Conservation (phyloP, 2,329 filamentous ascomycete genomes). For the Verticillium nonalfalfae region DNA sequence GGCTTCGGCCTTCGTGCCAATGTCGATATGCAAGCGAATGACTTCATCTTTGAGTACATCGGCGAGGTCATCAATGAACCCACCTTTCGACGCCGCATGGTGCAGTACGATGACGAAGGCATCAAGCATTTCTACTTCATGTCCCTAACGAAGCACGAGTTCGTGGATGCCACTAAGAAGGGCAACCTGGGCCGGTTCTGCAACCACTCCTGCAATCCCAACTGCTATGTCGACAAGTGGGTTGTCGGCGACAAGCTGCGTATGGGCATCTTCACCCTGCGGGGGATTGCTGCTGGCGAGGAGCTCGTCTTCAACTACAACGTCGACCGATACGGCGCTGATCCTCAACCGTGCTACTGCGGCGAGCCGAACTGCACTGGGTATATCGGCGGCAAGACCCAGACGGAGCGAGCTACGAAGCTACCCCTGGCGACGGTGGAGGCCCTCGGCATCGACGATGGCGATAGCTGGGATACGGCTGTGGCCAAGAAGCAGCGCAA, state of each 20-base stretch:
- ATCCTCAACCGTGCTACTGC: conserved; percentile 96
- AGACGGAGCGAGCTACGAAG: conserved; percentile 92
- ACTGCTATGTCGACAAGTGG: conserved; percentile 99
- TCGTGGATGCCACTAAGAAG: conserved; percentile 95
- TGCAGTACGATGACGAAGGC: conserved; percentile 89
- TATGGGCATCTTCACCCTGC: conserved; percentile 96
- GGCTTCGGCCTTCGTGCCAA: conserved; percentile 88
- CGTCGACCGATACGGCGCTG: conserved; percentile 93
- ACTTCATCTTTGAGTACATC: conserved; percentile 98
- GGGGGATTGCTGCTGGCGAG: conserved; percentile 78
- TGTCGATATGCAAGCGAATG: conserved; percentile 66
- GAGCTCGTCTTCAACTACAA: conserved; percentile 99
- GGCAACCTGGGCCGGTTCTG: conserved; percentile 95
- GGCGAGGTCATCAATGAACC: conserved; percentile 95
- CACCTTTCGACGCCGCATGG: conserved; percentile 82
- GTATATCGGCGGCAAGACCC: conserved; percentile 95
- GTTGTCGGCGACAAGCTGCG: conserved; percentile 94
- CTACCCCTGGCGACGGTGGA: conserved; percentile 84
- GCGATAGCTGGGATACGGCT: conserved; percentile 84
- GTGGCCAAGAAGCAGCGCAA: conserved; percentile 86
- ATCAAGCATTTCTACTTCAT: conserved; percentile 99
- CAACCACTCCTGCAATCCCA: conserved; percentile 98
- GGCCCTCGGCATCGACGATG: conserved; percentile 90
- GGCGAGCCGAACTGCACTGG: conserved; percentile 91
- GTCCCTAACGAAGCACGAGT: conserved; percentile 94